A percentile compares a stretch with the other conserved stretches of the same genome.
Conservation (phyloP, 352 stramenopile genomes). For the Hyaloperonospora arabidopsidis region DNA sequence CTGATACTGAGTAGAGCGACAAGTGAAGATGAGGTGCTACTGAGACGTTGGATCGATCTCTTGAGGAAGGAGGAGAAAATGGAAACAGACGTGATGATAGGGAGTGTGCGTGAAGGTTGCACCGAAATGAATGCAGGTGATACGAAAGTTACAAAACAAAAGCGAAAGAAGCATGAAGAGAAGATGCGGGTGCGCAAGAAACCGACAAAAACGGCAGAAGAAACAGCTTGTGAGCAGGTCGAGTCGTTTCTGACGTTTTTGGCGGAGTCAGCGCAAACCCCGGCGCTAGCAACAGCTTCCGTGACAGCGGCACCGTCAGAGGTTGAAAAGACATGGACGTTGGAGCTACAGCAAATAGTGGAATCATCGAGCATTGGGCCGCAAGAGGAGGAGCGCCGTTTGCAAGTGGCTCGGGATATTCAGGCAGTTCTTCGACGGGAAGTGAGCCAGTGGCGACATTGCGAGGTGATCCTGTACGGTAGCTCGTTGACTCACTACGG, state of each 20-base stretch:
- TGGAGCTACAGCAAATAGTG: slow-evolving; percentile 37
- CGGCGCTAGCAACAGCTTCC: slow-evolving; percentile 4
- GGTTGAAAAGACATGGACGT: slow-evolving; percentile 17
- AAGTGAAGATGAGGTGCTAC: slow-evolving; percentile 23
- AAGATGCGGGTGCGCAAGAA: slow-evolving; percentile 29
- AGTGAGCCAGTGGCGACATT: slow-evolving; percentile 43
- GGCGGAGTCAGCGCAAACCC: slow-evolving; percentile 17
- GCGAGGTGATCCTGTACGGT: slow-evolving; percentile 55
- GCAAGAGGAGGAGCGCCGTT: slow-evolving; percentile 36
- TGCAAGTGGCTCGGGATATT: slow-evolving; percentile 36
- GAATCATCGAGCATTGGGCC: slow-evolving; percentile 37
- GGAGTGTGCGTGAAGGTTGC: slow-evolving; percentile 4
- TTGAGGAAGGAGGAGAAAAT: slow-evolving; percentile 19
- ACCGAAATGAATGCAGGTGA: slow-evolving; percentile 7
- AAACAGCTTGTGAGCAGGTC: slow-evolving; percentile 36
- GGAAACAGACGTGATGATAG: slow-evolving; percentile 18
- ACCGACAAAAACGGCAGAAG: slow-evolving; percentile 20
- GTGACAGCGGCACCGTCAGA: slow-evolving; percentile 4
- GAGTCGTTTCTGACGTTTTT: slow-evolving; percentile 49
- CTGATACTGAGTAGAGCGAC: slow-evolving; percentile 46
- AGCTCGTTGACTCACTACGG: slow-evolving; percentile 75
- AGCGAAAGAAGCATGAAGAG: slow-evolving; percentile 24
- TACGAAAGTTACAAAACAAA: slow-evolving; percentile 4
- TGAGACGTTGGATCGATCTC: slow-evolving; percentile 43
- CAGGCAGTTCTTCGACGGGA: slow-evolving; percentile 34